Conservation (phyloP, 1,284 basidiomycete genomes). For the Boletus hoseneyae region DNA sequence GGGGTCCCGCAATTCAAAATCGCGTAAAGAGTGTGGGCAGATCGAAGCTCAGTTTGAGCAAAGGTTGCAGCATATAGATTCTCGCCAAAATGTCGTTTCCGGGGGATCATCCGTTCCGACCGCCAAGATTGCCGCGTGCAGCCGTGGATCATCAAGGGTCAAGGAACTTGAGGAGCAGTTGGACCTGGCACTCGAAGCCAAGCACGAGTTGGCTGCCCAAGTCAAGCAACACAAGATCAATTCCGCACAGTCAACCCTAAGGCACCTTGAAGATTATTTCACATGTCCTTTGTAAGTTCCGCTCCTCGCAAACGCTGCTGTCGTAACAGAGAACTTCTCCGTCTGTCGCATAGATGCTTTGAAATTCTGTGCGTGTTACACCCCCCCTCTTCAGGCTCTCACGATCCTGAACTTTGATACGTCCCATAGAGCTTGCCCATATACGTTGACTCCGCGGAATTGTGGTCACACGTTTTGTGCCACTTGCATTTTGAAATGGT, state of each 20-base stretch:
- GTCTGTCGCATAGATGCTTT: slow-evolving; percentile 33
- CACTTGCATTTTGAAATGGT: slow-evolving; percentile 61
- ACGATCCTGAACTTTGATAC: neutral
- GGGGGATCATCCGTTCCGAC: neutral
- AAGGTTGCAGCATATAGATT: neutral
- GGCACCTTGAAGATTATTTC: slow-evolving; percentile 57
- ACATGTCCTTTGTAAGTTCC: slow-evolving; percentile 30
- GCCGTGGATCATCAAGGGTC: slow-evolving; percentile 3
- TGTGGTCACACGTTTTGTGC: slow-evolving; percentile 69
- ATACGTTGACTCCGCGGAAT: slow-evolving; percentile 47
- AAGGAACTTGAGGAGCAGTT: slow-evolving; percentile 38
- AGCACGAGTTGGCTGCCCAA: slow-evolving; percentile 39
- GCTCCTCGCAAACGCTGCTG: slow-evolving; percentile 1
- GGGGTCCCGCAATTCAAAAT: slow-evolving; percentile 2
- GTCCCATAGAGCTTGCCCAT: slow-evolving; percentile 52
- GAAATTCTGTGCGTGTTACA: slow-evolving; percentile 38
- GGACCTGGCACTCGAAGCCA: slow-evolving; percentile 34
- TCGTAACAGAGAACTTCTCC: slow-evolving; percentile 14
- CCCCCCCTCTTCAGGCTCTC: slow-evolving; percentile 4
- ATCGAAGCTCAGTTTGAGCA: slow-evolving; percentile 5
- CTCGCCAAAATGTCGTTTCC: slow-evolving; percentile 2
- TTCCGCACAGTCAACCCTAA: slow-evolving; percentile 37
- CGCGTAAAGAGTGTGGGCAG: slow-evolving; percentile 17
- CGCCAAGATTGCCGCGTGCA: neutral
- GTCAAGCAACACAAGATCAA: slow-evolving; percentile 37